Evolutionary conservation across 345 rosid species (phyloP), one percentile per base, ranked within the genome.

Genomic region (Linum trigynum): DNA sequence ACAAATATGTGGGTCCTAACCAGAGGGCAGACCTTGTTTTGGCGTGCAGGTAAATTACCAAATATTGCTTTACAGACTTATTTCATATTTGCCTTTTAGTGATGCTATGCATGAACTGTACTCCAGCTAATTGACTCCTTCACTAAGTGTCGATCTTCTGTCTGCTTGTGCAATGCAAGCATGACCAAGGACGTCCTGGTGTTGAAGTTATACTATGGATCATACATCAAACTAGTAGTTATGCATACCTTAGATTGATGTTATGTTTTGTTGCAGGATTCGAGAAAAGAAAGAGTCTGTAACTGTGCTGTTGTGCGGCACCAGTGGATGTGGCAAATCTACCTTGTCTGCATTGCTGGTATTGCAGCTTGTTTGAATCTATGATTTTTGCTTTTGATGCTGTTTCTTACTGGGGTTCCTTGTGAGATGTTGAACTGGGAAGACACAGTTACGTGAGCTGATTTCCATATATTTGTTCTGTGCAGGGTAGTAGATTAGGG

Each of bases 241-340:
- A 23, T 1, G 32, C 32, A 23, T 23, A 23, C 32, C 32, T 23
- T 23, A 23, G 32, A 23, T 23, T 1, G 32, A 37, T 55, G 16
- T 63, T 50, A 69, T 9, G 73, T 61, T 74, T 62, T 74, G 70
- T 70, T 57, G 85, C 91, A 95, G 99, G 84, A 84, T 91, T 77
- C 88, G 97, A 63, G 99, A 95, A 79, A 91, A 85, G 86, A 95
- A 89, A 78, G 95, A 95, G 78, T 95, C 97, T 74, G 85, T 89
- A 65, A 95, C 99, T 67, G 87, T 95, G 73, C 84, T 95, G 71
- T 74, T 95, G 79, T 95, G 99, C 71, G 99, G 99, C 65, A 95
- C 99, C 56, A 95, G 99, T 73, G 99, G 99, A 76, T 95, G 99
- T 80, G 98, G 99, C 42, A 95, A 95, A 83, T 95, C 99, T 72